A percentile compares a stretch with the other conserved stretches of the same genome.
phyloP scores from a whole-genome alignment of 2,329 filamentous ascomycete genomes.

The Phoma herbarum region DNA sequence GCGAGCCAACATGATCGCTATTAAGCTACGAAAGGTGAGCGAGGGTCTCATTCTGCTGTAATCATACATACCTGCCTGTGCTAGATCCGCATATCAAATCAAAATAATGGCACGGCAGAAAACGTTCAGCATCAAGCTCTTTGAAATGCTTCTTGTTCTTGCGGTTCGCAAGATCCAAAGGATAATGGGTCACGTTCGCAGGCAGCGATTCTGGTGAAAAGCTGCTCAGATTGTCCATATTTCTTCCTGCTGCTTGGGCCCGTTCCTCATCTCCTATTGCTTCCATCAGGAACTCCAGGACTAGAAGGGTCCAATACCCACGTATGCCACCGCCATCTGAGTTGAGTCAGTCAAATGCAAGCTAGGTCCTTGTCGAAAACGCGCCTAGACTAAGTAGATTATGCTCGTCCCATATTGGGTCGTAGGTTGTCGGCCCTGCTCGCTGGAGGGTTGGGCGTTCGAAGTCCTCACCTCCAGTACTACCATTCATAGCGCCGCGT shows the following conservation, averaged over 20 bases:
- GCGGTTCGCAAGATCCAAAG: too few species aligned
- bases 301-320: neutral
- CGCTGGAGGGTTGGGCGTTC: too few species aligned
- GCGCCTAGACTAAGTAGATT: neutral
- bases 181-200: neutral
- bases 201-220: neutral
- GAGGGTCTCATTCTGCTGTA: too few species aligned
- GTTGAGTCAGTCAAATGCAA: too few species aligned
- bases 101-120: neutral
- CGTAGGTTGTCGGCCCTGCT: too few species aligned
- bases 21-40: neutral
- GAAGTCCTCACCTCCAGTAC: too few species aligned
- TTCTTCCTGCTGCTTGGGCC: too few species aligned
- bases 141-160: too few species aligned
- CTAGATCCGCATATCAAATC: neutral
- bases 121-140: too few species aligned
- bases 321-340: neutral
- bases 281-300: neutral
- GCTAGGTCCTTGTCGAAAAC: too few species aligned
- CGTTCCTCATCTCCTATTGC: neutral
- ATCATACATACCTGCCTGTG: neutral
- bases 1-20: neutral
- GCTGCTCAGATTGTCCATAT: too few species aligned
- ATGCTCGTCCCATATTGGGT: neutral
- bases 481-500: too few species aligned